Base-by-base conservation (phyloP, 129 eudicot genomes). In the Flaveria robusta region DNA sequence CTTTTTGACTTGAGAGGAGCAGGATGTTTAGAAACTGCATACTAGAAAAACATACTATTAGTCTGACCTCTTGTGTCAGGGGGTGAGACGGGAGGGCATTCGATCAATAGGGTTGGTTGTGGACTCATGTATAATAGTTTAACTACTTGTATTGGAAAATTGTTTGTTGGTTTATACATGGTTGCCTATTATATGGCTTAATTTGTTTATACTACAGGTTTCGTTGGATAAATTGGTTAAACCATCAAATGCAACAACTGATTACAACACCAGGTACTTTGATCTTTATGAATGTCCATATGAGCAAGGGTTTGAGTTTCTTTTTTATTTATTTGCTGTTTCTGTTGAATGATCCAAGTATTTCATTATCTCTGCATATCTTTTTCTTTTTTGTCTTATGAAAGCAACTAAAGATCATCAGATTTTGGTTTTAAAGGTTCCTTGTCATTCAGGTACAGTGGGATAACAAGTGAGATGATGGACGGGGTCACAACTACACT, bases 181-280 rank as follows among this genome's bases (percentile, higher is more conserved):
- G n/a, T n/a, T n/a, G n/a, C n/a, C n/a, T n/a, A n/a, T n/a, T n/a
- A n/a, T n/a, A n/a, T n/a, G 76, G 73, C 71, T 73, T 55, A 75
- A 50, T 66, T 34, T 31, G 47, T 71, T 68, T 52, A 8, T 74
- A 67, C 71, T 77, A 81, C 93, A 95, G 99, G 99, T 94, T 78
- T 58, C 91, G 76, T 82, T 95, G 82, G 99, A 95, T 85, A 95
- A 95, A 70, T 85, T 95, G 89, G 99, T 95, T 41, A 91, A 95
- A 87, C 99, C 99, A 55, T 65, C 87, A 72, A 95, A 95, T 72
- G 83, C 86, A 0, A 95, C 91, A 43, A 81, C 86, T 34, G 97
- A 94, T 82, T 94, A 94, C 91, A 94, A 94, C 78, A 94, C 99
- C 24, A 89, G 99, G 99, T 94, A 87, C 56, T 31, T 73, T 41